These are phyloP conservation scores for Boletus rubescentipes DNA, from an alignment of 768 basidiomycete genomes.

Conservation along the genomic window DNA sequence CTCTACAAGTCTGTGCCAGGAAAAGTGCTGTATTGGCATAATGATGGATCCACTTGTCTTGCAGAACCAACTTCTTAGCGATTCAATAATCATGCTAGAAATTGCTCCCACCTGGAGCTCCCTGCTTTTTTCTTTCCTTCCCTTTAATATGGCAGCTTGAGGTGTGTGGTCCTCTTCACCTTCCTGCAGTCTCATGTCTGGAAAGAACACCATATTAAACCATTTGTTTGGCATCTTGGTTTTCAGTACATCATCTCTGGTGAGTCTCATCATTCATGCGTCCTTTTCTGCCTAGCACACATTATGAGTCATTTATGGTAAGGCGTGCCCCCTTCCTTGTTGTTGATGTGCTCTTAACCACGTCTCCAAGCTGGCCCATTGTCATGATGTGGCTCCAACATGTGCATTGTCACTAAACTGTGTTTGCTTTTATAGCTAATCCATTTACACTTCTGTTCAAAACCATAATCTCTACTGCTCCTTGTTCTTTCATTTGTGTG, in stretches of 20 bases:
- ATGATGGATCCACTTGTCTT: constrained; percentile 32
- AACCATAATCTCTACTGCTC: constrained; percentile 33
- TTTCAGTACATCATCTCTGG: constrained; percentile 33
- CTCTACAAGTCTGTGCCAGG: constrained; percentile 20
- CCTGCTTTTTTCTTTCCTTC: constrained; percentile 32
- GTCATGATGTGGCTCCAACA: constrained; percentile 19
- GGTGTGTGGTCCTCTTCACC: constrained; percentile 25
- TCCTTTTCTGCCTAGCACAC: constrained; percentile 23
- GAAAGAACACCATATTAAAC: constrained; percentile 17
- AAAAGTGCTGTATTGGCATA: constrained; percentile 29
- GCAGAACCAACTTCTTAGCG: constrained; percentile 38
- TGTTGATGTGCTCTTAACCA: constrained; percentile 31
- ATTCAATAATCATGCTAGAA: constrained; percentile 35
- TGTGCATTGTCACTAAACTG: constrained; percentile 24
- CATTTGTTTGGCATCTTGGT: constrained; percentile 22
- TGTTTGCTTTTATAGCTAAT: constrained; percentile 34
- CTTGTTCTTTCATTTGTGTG: constrained; percentile 29
- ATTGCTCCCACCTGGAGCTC: constrained; percentile 28
- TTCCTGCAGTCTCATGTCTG: constrained; percentile 19
- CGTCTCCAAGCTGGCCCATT: constrained; percentile 30
- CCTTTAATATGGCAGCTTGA: constrained; percentile 24
- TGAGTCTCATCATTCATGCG: constrained; percentile 34
- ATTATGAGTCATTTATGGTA: constrained; percentile 36
- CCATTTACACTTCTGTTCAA: constrained; percentile 33
- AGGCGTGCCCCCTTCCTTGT: constrained; percentile 19